Conservation (phyloP, 2,329 filamentous ascomycete species). For the Pseudogymnoascus sp. region DNA sequence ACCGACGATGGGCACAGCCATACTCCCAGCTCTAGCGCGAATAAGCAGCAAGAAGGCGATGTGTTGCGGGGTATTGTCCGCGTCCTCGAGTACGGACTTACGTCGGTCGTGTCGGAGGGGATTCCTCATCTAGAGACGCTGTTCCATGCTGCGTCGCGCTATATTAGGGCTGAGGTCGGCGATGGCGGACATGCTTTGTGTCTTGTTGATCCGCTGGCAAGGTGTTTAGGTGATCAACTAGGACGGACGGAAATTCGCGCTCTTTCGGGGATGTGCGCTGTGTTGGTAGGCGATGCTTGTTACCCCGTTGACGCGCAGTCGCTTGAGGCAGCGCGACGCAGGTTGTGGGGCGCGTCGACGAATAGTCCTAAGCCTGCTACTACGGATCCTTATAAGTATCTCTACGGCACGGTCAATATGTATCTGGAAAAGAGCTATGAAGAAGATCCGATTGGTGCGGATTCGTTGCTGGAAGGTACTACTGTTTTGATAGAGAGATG, state of each 20-base stretch:
- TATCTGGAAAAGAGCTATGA: constrained; percentile 49
- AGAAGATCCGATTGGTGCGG: constrained; percentile 36
- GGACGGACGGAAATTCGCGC: constrained; percentile 14
- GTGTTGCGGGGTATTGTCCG: constrained; percentile 63
- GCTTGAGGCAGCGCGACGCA: constrained; percentile 55
- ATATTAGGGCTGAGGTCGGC: constrained; percentile 55
- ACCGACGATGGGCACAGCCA: constrained; percentile 14
- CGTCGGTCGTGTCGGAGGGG: constrained; percentile 20
- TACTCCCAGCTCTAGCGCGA: constrained; percentile 26
- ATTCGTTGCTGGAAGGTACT: constrained; percentile 40
- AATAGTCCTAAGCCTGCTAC: constrained; percentile 33
- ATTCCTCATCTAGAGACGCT: constrained; percentile 39
- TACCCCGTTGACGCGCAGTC: constrained; percentile 54
- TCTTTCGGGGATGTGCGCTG: constrained; percentile 23
- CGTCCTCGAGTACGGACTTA: constrained; percentile 56
- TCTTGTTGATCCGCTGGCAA: constrained; percentile 64
- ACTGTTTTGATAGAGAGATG: constrained; percentile 32
- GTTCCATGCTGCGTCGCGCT: constrained; percentile 47
- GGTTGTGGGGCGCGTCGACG: constrained; percentile 54
- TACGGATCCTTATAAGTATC: constrained; percentile 54
- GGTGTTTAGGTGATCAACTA: constrained; percentile 33
- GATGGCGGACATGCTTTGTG: constrained; percentile 58
- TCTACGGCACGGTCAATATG: constrained; percentile 53
- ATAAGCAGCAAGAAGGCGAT: constrained; percentile 46
- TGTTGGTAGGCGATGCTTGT: constrained; percentile 31